Evolutionary conservation across 345 rosid species (phyloP), one percentile per base, ranked within the genome.

Genomic region (Hibiscus mutabilis): DNA sequence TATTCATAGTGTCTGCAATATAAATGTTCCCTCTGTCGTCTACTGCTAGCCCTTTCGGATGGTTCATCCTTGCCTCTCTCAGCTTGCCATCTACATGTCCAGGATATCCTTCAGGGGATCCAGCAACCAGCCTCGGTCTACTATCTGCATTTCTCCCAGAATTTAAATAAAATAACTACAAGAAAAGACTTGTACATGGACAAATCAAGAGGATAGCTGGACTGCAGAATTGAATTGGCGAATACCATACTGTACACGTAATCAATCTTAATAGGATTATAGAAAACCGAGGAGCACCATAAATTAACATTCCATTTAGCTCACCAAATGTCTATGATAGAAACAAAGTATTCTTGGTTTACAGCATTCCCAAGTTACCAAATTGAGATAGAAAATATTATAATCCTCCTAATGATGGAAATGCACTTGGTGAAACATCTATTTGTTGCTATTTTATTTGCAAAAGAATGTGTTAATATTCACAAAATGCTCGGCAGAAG

Each of bases 11-110:
- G 75, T 95, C 99, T 59, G 99, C 97, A 58, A 95, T 75, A 74
- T 95, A 95, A 65, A 92, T 86, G 76, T 95, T 95, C 73, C 99
- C 97, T 80, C 84, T 83, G 76, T 92, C 94, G 79, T 95, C 99
- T 5, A 90, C 91, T 0, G 99, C 84, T 52, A 92, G 79, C 60
- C 97, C 98, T 81, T 92, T 92, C 0, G 99, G 99, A 74, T 86
- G 92, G 79, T 90, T 90, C 89, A 95, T 79, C 82, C 81, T 92
- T 16, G 97, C 97, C 19, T 92, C 99, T 66, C 97, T 84, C 0
- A 53, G 80, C 81, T 78, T 92, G 61, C 99, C 99, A 75, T 95
- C 99, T 5, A 95, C 88, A 82, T 92, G 95, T 47, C 99, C 97
- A 33, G 89, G 65, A 76, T 86, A 79, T 74, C 99, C 99, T 31